A percentile compares a stretch with the other conserved stretches of the same genome.
Conservation (phyloP, 2,329 filamentous ascomycete species). For the Diaporthe longicolla region DNA sequence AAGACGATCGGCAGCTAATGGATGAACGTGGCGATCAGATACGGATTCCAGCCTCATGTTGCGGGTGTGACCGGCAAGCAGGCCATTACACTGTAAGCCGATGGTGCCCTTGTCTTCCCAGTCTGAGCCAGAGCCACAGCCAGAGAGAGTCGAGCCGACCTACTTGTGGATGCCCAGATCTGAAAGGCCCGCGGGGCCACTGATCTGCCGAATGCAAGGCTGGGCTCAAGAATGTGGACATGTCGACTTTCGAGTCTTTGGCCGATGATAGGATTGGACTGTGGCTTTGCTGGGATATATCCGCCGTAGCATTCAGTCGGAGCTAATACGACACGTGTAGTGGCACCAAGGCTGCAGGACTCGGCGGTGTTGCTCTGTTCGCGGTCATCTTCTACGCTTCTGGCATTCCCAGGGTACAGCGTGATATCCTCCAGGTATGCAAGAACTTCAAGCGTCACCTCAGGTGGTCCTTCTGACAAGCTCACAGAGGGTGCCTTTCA, state of each 20-base stretch:
- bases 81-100: conserved; percentile 66
- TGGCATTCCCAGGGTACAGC: conserved; percentile 72
- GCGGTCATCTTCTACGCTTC: conserved; percentile 73
- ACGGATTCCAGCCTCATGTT: conserved; percentile 70
- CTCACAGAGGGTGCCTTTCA: conserved; percentile 67
- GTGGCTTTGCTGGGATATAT: background rate
- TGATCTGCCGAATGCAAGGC: background rate
- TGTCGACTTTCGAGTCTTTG: background rate
- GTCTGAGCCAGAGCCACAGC: background rate
- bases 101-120: background rate
- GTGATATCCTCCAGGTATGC: conserved; percentile 71
- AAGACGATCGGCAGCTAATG: conserved; percentile 47
- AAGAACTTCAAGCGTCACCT: background rate
- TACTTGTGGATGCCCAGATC: background rate
- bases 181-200: background rate
- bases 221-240: background rate
- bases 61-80: conserved; percentile 66
- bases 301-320: background rate
- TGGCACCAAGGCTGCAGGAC: conserved; percentile 65
- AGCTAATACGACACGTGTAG: conserved; percentile 53
- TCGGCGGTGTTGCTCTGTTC: conserved; percentile 70
- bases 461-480: conserved; percentile 45
- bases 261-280: background rate
- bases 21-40: conserved; percentile 59
- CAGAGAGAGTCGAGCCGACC: background rate